Percentiles rank a stretch among this genome's conserved stretches.
phyloP scores from a whole-genome alignment of 257 asterid species.

The Ophiorrhiza pumila region DNA sequence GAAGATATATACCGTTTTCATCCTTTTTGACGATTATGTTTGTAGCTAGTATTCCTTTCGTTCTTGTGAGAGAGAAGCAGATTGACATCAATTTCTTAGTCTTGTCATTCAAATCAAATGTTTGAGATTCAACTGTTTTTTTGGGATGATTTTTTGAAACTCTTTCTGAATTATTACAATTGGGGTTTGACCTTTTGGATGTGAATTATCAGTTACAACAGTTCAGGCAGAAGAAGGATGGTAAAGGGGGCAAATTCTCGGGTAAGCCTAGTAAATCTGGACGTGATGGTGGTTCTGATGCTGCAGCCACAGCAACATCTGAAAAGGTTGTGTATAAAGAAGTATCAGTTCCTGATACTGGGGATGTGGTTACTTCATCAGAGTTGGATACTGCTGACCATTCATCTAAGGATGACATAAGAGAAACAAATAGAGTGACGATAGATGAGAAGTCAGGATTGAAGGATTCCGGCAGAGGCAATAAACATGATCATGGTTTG shows the following conservation, averaged over 20 bases:
- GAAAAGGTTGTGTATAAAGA: constrained; percentile 41
- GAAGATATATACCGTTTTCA: background rate
- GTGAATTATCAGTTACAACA: constrained; percentile 73
- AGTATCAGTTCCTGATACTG: constrained; percentile 30
- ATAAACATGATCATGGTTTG: constrained; percentile 11
- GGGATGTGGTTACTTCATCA: constrained; percentile 29
- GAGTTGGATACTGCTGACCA: constrained; percentile 37
- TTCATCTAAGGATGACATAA: constrained; percentile 28
- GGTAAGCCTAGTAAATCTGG: constrained; percentile 63
- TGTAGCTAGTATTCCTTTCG: background rate
- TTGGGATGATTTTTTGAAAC: background rate
- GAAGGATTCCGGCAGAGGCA: constrained; percentile 35
- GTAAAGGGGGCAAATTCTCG: constrained; percentile 62
- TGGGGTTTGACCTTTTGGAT: constrained; percentile 2
- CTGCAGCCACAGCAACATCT: constrained; percentile 30
- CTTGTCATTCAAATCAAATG: background rate
- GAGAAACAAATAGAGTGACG: constrained; percentile 31
- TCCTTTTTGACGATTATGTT: background rate
- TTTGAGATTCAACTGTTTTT: too few relatives aligned
- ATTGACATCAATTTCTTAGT: background rate
- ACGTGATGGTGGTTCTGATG: constrained; percentile 33
- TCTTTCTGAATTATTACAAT: background rate
- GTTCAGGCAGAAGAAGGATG: constrained; percentile 86
- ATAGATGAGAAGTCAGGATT: constrained; percentile 21
- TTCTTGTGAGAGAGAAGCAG: background rate